Base-by-base conservation (phyloP, 352 stramenopile genomes). In the Globisporangium middletonii region DNA sequence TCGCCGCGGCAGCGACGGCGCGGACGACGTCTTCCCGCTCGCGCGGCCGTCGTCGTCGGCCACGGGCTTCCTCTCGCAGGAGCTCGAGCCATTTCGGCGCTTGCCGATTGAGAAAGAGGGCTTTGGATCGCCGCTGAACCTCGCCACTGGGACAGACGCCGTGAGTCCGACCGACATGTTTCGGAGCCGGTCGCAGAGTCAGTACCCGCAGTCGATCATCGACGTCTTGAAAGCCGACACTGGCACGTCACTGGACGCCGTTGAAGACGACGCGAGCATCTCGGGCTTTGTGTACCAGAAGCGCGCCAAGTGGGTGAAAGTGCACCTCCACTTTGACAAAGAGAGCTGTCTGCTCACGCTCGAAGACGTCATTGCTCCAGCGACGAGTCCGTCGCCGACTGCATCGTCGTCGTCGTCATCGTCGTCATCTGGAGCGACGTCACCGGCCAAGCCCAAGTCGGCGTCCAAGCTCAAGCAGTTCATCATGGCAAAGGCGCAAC, bases 251-350 rank as follows among this genome's bases (percentile, higher is more conserved):
- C 88, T 87, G 47, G 69, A 86, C 26, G 60, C 75, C 1, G 62
- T 73, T 4, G 80, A 92, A 59, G 68, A 89, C 47, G 65, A 83
- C 15, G 58, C 62, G 15, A 78, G 73, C 33, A 59, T 88, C 7
- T 69, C 65, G n/a, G 79, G 83, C 0, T 87, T 72, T 47, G 83
- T 69, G 23, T 92, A 90, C 52, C 83, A 92, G 55, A 89, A 92
- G 59, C 66, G 71, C 6, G 73, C 79, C 0, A 86, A 89, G 51
- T 92, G 83, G 83, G 74, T 74, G 0, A 89, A 89, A 41, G 79
- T 89, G 27, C 68, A 77, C 9, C 57, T 92, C 7, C 85, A 72
- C 33, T 85, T 92, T 35, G 77, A 92, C 41, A 88, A 90, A 51
- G 49, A 67, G 3, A 88, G 72, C 11, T 89, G 79, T 35, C 52